Conservation (phyloP, 2,329 filamentous ascomycete species). For the Fusarium lateritium region DNA sequence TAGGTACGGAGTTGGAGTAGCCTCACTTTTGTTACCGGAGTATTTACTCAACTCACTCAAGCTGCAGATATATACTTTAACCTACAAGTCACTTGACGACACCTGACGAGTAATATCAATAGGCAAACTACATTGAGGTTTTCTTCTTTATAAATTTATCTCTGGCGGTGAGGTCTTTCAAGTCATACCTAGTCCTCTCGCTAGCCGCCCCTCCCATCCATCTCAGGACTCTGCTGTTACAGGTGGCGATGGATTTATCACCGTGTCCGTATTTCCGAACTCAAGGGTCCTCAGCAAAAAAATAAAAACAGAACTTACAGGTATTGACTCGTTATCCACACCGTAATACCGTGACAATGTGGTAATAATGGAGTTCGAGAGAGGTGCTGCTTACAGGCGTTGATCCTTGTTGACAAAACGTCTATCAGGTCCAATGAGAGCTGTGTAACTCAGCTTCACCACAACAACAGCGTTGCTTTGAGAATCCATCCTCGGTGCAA, state of each 20-base stretch:
- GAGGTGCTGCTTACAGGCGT: neutral
- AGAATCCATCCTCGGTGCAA: slow-evolving; percentile 4
- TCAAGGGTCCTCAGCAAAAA: neutral
- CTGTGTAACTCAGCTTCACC: slow-evolving; percentile 17
- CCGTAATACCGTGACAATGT: neutral
- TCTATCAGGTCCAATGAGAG: neutral
- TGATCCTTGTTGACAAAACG: slow-evolving; percentile 2
- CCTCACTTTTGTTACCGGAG: slow-evolving; percentile 1
- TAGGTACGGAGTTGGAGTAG: neutral
- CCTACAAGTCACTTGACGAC: no score
- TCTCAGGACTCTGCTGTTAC: slow-evolving; percentile 2
- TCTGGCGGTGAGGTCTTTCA: slow-evolving; percentile 30
- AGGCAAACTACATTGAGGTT: neutral
- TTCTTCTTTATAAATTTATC: slow-evolving; percentile 1
- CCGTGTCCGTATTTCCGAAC: slow-evolving; percentile 15
- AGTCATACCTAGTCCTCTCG: slow-evolving; percentile 2
- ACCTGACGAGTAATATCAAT: neutral
- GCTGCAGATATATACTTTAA: no score
- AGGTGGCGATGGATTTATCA: slow-evolving; percentile 24
- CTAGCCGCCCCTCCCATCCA: slow-evolving; percentile 31
- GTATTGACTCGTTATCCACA: neutral
- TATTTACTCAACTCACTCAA: no score
- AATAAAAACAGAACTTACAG: neutral
- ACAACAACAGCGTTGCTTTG: slow-evolving; percentile 33
- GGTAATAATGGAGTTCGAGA: neutral